These are phyloP conservation scores for Exophiala calicioides DNA, from an alignment of 2,329 filamentous ascomycete genomes.

Conservation along the genomic window DNA sequence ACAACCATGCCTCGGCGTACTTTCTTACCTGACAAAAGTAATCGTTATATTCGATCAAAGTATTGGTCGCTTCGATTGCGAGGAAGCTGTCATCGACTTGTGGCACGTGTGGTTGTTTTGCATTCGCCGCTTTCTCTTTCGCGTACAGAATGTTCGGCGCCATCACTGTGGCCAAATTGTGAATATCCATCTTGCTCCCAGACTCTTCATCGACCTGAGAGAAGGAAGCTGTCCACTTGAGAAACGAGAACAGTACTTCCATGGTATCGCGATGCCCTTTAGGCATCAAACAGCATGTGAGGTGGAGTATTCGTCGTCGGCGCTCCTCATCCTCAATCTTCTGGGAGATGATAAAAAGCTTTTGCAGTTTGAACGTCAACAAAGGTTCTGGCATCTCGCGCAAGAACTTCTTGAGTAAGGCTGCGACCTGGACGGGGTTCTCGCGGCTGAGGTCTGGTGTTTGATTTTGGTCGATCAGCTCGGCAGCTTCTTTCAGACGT, in stretches of 20 bases:
- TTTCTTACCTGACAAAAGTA: slow-evolving; percentile 87
- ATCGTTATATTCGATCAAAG: slow-evolving; percentile 89
- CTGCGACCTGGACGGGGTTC: slow-evolving; percentile 89
- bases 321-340: slow-evolving; percentile 81
- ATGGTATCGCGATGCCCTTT: slow-evolving; percentile 91
- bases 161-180: slow-evolving; percentile 96
- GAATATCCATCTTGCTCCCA: slow-evolving; percentile 98
- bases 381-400: slow-evolving; percentile 92
- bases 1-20: too few species aligned
- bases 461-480: slow-evolving; percentile 83
- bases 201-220: slow-evolving; percentile 96
- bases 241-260: slow-evolving; percentile 91
- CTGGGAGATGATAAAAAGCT: slow-evolving; percentile 84
- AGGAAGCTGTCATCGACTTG: slow-evolving; percentile 87
- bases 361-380: slow-evolving; percentile 91
- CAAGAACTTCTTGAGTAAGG: slow-evolving; percentile 91
- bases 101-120: slow-evolving; percentile 59
- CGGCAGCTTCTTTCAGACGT: slow-evolving; percentile 80
- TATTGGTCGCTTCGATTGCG: slow-evolving; percentile 89
- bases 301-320: slow-evolving; percentile 80
- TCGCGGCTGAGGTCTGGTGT: slow-evolving; percentile 83
- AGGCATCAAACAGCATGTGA: slow-evolving; percentile 88
- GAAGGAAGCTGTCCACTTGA: slow-evolving; percentile 97
- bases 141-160: slow-evolving; percentile 86
- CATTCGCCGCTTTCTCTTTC: slow-evolving; percentile 54